phyloP scores from a whole-genome alignment of 1,284 basidiomycete species.

The Sporisorium reilianum region DNA sequence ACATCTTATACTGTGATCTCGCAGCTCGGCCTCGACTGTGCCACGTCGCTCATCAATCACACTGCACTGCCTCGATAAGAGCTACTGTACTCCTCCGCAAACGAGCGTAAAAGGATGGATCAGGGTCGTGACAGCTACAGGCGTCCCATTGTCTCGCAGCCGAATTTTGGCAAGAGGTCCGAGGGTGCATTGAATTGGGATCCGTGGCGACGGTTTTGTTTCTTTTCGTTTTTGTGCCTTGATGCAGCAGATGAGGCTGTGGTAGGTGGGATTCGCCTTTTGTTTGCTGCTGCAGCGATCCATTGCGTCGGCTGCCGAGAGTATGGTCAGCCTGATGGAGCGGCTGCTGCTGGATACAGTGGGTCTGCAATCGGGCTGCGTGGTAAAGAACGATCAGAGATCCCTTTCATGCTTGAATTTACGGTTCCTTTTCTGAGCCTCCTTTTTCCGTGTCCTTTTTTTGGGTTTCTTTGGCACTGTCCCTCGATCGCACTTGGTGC shows the following conservation, averaged over 20 bases:
- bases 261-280: background rate
- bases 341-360: no score
- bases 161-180: background rate
- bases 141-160: background rate
- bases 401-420: background rate
- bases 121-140: slow-evolving; percentile 3
- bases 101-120: background rate
- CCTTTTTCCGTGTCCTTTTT: background rate
- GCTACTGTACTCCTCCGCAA: background rate
- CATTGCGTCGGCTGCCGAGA: background rate
- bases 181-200: slow-evolving; percentile 4
- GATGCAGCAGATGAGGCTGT: background rate
- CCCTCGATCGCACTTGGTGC: no score
- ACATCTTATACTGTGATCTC: no score
- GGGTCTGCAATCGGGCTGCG: background rate
- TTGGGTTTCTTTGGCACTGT: no score
- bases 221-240: no score
- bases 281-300: background rate
- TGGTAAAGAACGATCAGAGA: background rate
- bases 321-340: background rate
- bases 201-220: background rate
- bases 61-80: background rate
- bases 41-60: no score
- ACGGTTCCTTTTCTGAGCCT: background rate
- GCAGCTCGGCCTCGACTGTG: no score